Evolutionary conservation across 225 moss, liverwort and hornwort genomes (phyloP).

Genomic region (Takakia lepidozioides): DNA sequence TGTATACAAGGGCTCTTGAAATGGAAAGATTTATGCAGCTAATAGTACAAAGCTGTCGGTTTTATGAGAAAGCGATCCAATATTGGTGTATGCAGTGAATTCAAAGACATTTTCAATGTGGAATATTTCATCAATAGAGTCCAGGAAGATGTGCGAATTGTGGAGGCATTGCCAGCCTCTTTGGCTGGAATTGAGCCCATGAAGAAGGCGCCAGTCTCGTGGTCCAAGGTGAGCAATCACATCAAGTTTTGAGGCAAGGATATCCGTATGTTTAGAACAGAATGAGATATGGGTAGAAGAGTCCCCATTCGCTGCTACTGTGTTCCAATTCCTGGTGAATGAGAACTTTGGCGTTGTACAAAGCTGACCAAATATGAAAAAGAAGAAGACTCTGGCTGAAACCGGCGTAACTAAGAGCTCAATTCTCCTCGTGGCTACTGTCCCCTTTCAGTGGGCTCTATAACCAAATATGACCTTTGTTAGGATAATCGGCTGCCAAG

Average conservation of each 20-base stretch:
- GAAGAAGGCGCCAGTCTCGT: constrained; percentile 76
- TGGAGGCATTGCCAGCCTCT: constrained; percentile 61
- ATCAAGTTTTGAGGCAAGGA: background rate
- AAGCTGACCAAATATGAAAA: too few relatives aligned
- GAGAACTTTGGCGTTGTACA: too few relatives aligned
- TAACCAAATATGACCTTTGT: too few relatives aligned
- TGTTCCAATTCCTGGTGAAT: background rate
- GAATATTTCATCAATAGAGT: constrained; percentile 67
- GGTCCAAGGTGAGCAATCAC: constrained; percentile 67
- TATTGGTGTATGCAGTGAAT: constrained; percentile 50
- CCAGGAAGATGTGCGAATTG: constrained; percentile 64
- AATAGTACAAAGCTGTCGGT: background rate
- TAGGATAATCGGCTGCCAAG: too few relatives aligned
- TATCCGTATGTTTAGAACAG: too few relatives aligned
- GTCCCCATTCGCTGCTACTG: background rate
- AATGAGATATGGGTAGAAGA: too few relatives aligned
- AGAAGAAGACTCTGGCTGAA: too few relatives aligned
- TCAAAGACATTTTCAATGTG: constrained; percentile 86
- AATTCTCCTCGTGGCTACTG: too few relatives aligned
- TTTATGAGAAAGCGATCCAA: too few relatives aligned
- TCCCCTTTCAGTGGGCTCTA: too few relatives aligned
- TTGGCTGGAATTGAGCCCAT: constrained; percentile 39
- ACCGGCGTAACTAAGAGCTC: too few relatives aligned
- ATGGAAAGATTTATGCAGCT: background rate
- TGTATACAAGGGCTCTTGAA: too few relatives aligned